Evolutionary conservation across 2,329 filamentous ascomycete species (phyloP), one percentile per base, ranked within the genome.

Genomic region (Westerdykella sp.): DNA sequence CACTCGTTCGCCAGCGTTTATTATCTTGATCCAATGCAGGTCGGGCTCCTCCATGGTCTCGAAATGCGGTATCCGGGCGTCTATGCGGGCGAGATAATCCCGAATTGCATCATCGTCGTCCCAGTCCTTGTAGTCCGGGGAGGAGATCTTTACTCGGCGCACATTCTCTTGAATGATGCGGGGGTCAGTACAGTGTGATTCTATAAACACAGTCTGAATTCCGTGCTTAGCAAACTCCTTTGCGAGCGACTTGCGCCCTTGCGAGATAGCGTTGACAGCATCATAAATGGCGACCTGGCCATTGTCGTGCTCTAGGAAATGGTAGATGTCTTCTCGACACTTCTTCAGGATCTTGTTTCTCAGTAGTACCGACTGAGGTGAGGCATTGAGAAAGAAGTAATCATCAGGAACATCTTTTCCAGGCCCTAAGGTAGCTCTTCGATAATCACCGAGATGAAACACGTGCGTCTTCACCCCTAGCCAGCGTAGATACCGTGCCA

Each of bases 11-110:
- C 93, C 93, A 6, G 93, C 93, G 56, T 98, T 98, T 65, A 97
- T 95, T 91, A 98, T 96, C 73, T 95, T 96, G 71, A 98, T 91
- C 70, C 91, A 98, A 65, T 97, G 95, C 50, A 98, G 77, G 53
- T 97, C 90, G 23, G 78, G 77, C 66, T 98, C 93, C 57, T 90
- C 79, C 89, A 98, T 97, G 1, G 88, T 95, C 70, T 98, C 90
- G 56, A 95, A 98, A 46, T 91, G 84, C 15, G 93, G 93, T 46
- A 98, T 98, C 55, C 93, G 87, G 56, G 87, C 84, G 50, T 88
- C 83, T 61, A 98, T 97, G 40, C 93, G 83, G 49, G 83, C 80
- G 32, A 98, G 78, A 60, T 98, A 98, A 57, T 96, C 81, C 59
- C 87, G 84, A 23, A 95, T 90, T 3, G 93, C 93, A 61, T 95